These are phyloP conservation scores for Colletotrichum sp. DNA, from an alignment of 2,329 filamentous ascomycete species.

Conservation along the genomic window DNA sequence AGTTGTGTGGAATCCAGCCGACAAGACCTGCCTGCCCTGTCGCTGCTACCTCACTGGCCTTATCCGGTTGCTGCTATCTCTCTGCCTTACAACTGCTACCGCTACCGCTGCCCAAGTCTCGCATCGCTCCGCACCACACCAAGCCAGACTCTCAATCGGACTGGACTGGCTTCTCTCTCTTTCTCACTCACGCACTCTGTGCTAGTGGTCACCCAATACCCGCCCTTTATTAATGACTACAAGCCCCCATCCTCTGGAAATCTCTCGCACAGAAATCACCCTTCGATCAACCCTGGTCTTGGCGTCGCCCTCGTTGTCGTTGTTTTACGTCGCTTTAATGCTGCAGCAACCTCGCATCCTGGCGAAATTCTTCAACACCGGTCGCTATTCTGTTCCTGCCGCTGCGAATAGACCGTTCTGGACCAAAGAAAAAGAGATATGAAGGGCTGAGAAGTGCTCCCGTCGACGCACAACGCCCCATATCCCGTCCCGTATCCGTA, in stretches of 20 bases:
- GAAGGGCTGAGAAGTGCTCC: not conserved
- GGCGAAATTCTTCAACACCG: not conserved
- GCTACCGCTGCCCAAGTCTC: not conserved
- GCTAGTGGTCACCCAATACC: not conserved
- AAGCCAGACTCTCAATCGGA: not conserved
- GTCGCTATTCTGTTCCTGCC: not conserved
- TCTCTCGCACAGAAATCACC: not conserved
- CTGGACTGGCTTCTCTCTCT: not conserved
- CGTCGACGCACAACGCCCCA: conserved; percentile 5
- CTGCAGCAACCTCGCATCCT: not conserved
- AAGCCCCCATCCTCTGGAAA: not conserved
- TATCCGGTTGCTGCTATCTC: not conserved
- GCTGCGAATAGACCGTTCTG: not conserved
- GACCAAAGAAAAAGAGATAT: not conserved
- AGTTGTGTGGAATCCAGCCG: not conserved
- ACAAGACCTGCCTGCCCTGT: not conserved
- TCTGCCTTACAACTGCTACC: not conserved
- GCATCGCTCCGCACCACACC: not conserved
- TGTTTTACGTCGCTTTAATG: not conserved
- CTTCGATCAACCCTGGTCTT: not conserved
- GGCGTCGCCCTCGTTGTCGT: not conserved
- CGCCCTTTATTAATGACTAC: conserved; percentile 11
- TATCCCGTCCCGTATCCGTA: not conserved
- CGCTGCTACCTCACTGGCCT: not conserved
- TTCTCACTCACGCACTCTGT: not conserved